Evolutionary conservation across 2,329 filamentous ascomycete species (phyloP).

Genomic region (Fusarium kyushuense): DNA sequence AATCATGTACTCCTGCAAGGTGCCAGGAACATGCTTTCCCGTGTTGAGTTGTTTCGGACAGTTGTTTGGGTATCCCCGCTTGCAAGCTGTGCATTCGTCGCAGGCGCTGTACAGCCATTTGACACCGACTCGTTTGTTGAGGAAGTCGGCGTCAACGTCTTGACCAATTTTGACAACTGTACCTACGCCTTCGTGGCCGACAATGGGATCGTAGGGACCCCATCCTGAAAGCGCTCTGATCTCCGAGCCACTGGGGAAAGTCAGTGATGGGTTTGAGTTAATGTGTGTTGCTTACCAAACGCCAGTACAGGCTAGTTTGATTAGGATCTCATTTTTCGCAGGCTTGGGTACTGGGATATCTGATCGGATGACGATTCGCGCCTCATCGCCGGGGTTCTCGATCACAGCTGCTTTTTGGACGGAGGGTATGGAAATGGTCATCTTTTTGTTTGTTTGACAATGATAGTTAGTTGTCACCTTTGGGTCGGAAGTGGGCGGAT

Average conservation of each 20-base stretch:
- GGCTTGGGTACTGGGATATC: constrained; percentile 17
- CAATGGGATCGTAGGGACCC: constrained; percentile 43
- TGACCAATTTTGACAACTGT: constrained; percentile 49
- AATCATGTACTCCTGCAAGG: constrained; percentile 50
- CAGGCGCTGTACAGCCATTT: constrained; percentile 61
- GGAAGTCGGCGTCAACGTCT: constrained; percentile 41
- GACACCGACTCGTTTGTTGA: constrained; percentile 56
- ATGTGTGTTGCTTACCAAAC: constrained; percentile 20
- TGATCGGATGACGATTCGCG: constrained; percentile 5
- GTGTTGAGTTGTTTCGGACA: constrained; percentile 58
- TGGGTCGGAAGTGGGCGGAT: not conserved
- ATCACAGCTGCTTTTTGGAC: constrained; percentile 37
- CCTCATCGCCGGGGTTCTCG: constrained; percentile 24
- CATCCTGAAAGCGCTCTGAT: constrained; percentile 49
- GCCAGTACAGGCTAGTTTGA: constrained; percentile 39
- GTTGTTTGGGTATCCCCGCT: constrained; percentile 53
- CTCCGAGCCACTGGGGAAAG: constrained; percentile 47
- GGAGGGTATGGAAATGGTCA: constrained; percentile 5
- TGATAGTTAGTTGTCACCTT: not conserved
- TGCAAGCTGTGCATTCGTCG: constrained; percentile 53
- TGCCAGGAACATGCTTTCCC: constrained; percentile 52
- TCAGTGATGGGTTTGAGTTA: not conserved
- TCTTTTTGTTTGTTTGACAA: not conserved
- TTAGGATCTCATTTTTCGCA: constrained; percentile 10
- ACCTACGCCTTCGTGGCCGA: constrained; percentile 52